These are phyloP conservation scores for Prunus yedoensis DNA, from an alignment of 331 rosid species.

Conservation along the genomic window DNA sequence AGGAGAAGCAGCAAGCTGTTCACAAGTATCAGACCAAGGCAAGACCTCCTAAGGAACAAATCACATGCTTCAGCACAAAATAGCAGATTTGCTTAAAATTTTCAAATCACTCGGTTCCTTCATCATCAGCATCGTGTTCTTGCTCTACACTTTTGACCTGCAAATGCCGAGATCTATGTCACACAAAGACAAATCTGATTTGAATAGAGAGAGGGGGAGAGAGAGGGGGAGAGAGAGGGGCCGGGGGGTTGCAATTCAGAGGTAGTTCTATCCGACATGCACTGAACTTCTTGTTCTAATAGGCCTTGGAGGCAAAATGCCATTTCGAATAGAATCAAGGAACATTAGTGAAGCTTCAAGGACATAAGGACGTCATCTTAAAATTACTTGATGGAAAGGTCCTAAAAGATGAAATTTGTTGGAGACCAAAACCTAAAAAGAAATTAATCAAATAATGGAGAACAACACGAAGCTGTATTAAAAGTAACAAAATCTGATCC, in stretches of 20 bases:
- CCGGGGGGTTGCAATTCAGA: background rate
- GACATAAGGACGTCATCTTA: background rate
- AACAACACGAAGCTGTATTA: background rate
- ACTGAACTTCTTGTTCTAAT: slow-evolving; percentile 9
- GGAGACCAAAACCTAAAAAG: background rate
- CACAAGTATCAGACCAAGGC: too few species aligned
- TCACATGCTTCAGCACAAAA: too few species aligned
- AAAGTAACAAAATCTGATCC: too few species aligned
- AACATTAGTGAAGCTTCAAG: background rate
- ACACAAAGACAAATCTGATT: slow-evolving; percentile 1
- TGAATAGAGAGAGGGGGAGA: background rate
- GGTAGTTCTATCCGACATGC: background rate
- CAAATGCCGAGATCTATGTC: slow-evolving; percentile 20
- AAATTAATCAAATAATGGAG: background rate
- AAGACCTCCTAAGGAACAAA: too few species aligned
- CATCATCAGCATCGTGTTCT: slow-evolving; percentile 75
- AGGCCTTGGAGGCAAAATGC: background rate
- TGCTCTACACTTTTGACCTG: slow-evolving; percentile 94
- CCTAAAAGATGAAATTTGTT: background rate
- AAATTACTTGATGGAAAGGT: background rate
- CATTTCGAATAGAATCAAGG: background rate
- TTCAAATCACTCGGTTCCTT: slow-evolving; percentile 18
- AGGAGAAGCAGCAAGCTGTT: too few species aligned
- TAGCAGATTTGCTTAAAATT: too few species aligned
- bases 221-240: too few species aligned